Evolutionary conservation across 75 land plant species (phyloP), one percentile per base, ranked within the genome.

Genomic region (Cunninghamia lanceolata): DNA sequence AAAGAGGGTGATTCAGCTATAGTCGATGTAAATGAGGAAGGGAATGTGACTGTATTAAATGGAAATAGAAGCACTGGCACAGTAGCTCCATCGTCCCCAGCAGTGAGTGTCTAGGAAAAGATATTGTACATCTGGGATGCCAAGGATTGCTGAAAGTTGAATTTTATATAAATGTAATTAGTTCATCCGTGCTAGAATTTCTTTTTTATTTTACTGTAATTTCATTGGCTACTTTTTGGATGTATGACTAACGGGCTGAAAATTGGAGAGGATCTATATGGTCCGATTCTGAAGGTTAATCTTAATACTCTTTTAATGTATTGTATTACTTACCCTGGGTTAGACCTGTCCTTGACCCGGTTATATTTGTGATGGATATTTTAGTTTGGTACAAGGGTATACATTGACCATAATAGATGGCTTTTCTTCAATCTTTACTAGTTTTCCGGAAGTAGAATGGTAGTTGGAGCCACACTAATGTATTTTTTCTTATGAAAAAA

Each of bases 1-100:
- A 96, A 97, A 82, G 98, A 96, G 83, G 99, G 99, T 13, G 99
- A 97, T 85, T 96, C 98, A 14, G 99, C 97, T 10, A 96, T 97
- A 11, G 94, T 96, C 32, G 99, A 97, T 89, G 98, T 96, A 36
- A 98, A 97, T 77, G 76, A 91, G 2, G 96, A 96, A 75, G 99
- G 99, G 7, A 93, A 94, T 59, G 95, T 93, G n/a, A 93, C 90
- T 13, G 97, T 95, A 28, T 92, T 96, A 84, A 95, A 94, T 83
- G 97, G 99, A 15, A 90, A 88, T 81, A 91, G 93, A 15, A 91
- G 89, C 83, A 92, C 93, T 42, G 97, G 94, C 68, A 87, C 90
- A 1, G 70, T 89, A 36, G 92, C 86, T 68, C 82, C 91, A 14
- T 50, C 15, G 2, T 50, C 53, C 15, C 14, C 84, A 40, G 70